Conservation (phyloP, 139 green algal species). For the Chlamydomonas incerta region DNA sequence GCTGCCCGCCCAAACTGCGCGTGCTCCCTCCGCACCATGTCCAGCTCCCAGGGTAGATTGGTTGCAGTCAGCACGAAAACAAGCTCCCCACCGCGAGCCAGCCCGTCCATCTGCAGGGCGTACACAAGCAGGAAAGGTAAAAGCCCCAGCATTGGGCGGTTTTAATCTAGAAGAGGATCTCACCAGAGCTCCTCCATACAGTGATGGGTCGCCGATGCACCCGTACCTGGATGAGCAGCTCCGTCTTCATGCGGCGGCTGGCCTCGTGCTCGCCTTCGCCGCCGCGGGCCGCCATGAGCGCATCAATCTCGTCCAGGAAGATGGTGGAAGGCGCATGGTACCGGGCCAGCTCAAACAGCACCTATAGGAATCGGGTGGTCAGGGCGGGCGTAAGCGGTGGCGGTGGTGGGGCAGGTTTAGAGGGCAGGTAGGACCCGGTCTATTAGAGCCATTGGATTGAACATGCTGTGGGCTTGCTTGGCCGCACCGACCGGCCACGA, state of each 20-base stretch:
- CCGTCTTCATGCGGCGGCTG: slow-evolving; percentile 69
- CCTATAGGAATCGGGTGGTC: slow-evolving; percentile 35
- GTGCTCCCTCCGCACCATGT: too few relatives aligned
- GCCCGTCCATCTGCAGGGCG: slow-evolving; percentile 67
- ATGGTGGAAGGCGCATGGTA: slow-evolving; percentile 76
- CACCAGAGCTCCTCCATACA: too few relatives aligned
- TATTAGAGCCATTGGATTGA: too few relatives aligned
- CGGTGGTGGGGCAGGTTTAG: too few relatives aligned
- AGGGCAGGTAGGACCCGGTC: too few relatives aligned
- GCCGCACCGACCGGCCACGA: too few relatives aligned
- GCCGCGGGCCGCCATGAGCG: slow-evolving; percentile 58
- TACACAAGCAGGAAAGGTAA: background rate
- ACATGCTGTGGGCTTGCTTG: too few relatives aligned
- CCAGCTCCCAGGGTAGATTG: slow-evolving; percentile 75
- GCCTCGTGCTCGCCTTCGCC: slow-evolving; percentile 67
- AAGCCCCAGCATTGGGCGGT: too few relatives aligned
- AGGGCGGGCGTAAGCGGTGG: too few relatives aligned
- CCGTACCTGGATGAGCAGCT: slow-evolving; percentile 66
- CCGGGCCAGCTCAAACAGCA: slow-evolving; percentile 77
- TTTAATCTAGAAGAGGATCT: too few relatives aligned
- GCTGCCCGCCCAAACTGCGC: too few relatives aligned
- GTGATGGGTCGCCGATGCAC: too few relatives aligned
- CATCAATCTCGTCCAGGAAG: slow-evolving; percentile 75
- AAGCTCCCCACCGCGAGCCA: slow-evolving; percentile 53
- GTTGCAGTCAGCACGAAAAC: slow-evolving; percentile 76